Base-by-base conservation (phyloP, 2,329 filamentous ascomycete species). In the Metarhizium sp. region DNA sequence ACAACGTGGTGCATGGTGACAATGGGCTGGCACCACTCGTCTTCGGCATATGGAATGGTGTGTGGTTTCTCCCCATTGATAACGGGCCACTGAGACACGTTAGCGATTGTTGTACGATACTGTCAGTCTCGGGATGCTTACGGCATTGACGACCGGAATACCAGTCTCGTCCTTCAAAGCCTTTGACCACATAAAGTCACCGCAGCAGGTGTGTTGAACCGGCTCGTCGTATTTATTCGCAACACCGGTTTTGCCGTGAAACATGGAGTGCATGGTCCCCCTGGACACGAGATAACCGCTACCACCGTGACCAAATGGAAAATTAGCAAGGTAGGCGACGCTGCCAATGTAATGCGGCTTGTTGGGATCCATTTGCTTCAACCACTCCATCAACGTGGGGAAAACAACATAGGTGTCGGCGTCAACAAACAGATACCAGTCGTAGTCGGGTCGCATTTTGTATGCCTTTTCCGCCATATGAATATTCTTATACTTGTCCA, bases 401-500 rank as follows among this genome's bases (percentile, higher is more conserved):
- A 78, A 80, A 45, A 80, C 67, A 11, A 82, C 72, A 60, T 82
- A 83, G 8, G 78, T 80, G 63, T 83, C 80, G 51, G 78, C 78
- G 53, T 84, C 80, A 58, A 83, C 72, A 59, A 80, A 83, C 14
- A 84, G 64, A 61, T 81, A 84, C 80, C 81, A 84, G 59, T 82
- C 77, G 55, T 75, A 75, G 55, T 72, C 63, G 10, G 80, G 79
- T 8, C 75, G 73, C 66, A 77, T 66, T 29, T 67, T 62, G 60
- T 75, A 82, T 0, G 77, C 66, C 67, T 80, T 79, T 65, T 81
- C 75, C 13, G 79, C 75, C 63, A 83, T 81, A 63, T 82, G 80
- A 49, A 82, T 70, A 63, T 81, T 82, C 67, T 84, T 84, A 70
- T 81, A 84, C 68, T 82, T 83, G 69, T 84, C 81, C 43, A 84